A percentile compares a stretch with the other conserved stretches of the same genome.
Conservation (phyloP, 169 alveolate genomes). For the Besnoitia besnoiti region DNA sequence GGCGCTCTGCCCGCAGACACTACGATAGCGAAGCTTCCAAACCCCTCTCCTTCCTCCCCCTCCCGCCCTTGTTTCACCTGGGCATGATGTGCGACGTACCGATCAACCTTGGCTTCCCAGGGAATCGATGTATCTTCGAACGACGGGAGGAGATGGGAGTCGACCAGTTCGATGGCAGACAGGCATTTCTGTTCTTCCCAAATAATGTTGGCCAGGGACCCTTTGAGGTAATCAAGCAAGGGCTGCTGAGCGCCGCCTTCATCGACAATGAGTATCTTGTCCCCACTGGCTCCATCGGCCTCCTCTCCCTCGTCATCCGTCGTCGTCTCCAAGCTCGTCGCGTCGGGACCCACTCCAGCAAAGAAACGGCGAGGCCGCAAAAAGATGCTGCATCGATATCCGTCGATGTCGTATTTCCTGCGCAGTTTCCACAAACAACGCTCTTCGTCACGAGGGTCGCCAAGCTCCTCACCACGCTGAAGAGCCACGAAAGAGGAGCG, state of each 20-base stretch:
- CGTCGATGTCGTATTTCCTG: constrained; percentile 10
- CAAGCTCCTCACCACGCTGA: too few relatives aligned
- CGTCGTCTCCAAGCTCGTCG: constrained; percentile 4
- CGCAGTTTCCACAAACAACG: too few relatives aligned
- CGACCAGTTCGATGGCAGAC: not conserved
- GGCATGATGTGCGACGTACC: too few relatives aligned
- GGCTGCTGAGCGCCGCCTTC: constrained; percentile 23
- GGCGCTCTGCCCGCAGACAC: too few relatives aligned
- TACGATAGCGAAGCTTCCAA: too few relatives aligned
- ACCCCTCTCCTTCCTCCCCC: too few relatives aligned
- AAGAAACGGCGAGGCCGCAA: not conserved
- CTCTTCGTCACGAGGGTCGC: too few relatives aligned
- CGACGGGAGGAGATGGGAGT: not conserved
- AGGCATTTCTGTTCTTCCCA: not conserved
- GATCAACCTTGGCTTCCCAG: constrained; percentile 15
- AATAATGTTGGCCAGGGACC: not conserved
- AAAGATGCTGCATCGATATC: not conserved
- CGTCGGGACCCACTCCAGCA: not conserved
- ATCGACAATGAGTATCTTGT: not conserved
- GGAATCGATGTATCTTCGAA: not conserved
- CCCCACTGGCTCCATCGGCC: not conserved
- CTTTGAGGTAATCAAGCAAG: constrained; percentile 21
- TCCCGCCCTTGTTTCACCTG: too few relatives aligned
- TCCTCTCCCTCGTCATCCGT: not conserved
- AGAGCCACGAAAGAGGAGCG: too few relatives aligned